These are phyloP conservation scores for Sporothrix mexicana DNA, from an alignment of 2,329 filamentous ascomycete species.

Conservation along the genomic window DNA sequence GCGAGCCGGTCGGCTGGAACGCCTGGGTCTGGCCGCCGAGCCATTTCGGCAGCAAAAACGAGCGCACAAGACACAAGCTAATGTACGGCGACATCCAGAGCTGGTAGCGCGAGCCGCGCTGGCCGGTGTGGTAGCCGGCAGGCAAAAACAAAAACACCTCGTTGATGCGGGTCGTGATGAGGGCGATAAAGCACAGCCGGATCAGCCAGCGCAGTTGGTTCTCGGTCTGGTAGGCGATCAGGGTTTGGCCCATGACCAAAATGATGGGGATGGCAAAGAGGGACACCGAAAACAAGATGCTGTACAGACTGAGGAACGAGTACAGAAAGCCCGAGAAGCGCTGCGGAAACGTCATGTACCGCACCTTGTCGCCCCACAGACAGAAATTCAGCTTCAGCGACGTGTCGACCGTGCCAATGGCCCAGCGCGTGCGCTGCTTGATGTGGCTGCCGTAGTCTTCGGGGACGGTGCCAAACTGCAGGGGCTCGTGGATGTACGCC, in stretches of 20 bases:
- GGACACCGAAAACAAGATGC: slow-evolving; percentile 56
- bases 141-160: slow-evolving; percentile 63
- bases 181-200: slow-evolving; percentile 59
- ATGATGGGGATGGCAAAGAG: slow-evolving; percentile 66
- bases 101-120: slow-evolving; percentile 61
- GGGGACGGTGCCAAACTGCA: slow-evolving; percentile 66
- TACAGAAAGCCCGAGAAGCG: slow-evolving; percentile 65
- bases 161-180: slow-evolving; percentile 58
- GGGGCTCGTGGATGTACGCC: slow-evolving; percentile 62
- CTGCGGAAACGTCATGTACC: slow-evolving; percentile 60
- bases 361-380: slow-evolving; percentile 59
- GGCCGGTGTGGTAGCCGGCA: slow-evolving; percentile 63
- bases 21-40: slow-evolving; percentile 63
- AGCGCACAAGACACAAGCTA: slow-evolving; percentile 58
- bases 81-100: slow-evolving; percentile 61
- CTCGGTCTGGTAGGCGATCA: slow-evolving; percentile 60
- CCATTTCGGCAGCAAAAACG: slow-evolving; percentile 65
- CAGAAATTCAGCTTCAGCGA: slow-evolving; percentile 66
- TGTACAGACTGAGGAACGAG: slow-evolving; percentile 51
- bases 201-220: slow-evolving; percentile 64
- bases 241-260: slow-evolving; percentile 59
- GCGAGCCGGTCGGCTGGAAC: slow-evolving; percentile 65
- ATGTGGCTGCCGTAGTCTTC: slow-evolving; percentile 61
- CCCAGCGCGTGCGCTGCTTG: slow-evolving; percentile 64
- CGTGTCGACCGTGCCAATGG: slow-evolving; percentile 63